Base-by-base conservation (phyloP, 495 filamentous ascomycete species). In the Thozetella sp. region DNA sequence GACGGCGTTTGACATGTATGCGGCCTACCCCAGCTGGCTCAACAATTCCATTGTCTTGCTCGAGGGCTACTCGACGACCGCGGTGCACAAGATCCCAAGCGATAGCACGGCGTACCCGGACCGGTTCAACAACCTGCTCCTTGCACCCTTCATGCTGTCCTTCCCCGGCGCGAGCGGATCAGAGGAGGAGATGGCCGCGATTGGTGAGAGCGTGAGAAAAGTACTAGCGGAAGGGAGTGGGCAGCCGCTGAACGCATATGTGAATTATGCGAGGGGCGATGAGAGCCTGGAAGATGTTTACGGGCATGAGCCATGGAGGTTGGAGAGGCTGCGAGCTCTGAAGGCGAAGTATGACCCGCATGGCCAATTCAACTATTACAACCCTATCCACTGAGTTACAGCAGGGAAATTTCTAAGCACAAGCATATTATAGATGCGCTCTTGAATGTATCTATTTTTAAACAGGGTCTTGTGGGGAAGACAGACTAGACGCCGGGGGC, bases 281-380 rank as follows among this genome's bases (percentile, higher is more conserved):
- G 84, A 87, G 70, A 69, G 10, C 0, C 43, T 65, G 9, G 51
- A 75, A 63, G 51, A 60, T 22, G 56, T 69, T 53, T 84, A 83
- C 56, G 78, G 84, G 1, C 72, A 74, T 57, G 80, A 83, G 52
- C 25, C 54, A 10, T 85, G 82, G 81, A 70, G 82, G 1, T 66
- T 78, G 59, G 24, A 76, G 34, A 70, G 70, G 19, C 68, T 87
- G 56, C 55, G 54, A 30, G 55, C 43, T 0, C 63, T 87, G 67
- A 87, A 88, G 75, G 60, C 63, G n/a, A 74, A 76, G 67, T 85
- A 83, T 58, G 85, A 88, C 60, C 84, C 85, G 0, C 4, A 69
- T 1, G 69, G 72, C n/a, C 65, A 62, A 26, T 87, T 87, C 58
- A 74, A 73, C 25, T 86, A 76, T 43, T 86, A 75, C 57, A 73